Evolutionary conservation across 768 basidiomycete genomes (phyloP).

Genomic region (Lentinula edodes): DNA sequence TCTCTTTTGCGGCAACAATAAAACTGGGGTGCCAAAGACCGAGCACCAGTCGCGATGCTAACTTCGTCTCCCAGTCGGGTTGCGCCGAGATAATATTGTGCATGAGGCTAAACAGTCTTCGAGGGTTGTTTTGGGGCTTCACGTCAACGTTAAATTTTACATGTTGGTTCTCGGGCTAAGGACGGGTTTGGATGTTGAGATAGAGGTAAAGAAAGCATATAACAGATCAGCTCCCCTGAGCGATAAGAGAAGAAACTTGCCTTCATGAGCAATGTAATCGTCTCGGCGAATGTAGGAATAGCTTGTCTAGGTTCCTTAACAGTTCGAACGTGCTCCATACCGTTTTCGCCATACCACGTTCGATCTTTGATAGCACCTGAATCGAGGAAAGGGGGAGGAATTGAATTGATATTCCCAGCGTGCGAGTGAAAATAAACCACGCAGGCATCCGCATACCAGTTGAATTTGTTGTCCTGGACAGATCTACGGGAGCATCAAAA

Average conservation of each 20-base stretch:
- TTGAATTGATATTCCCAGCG: not conserved
- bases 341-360: conserved; percentile 64
- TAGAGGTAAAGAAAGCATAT: not conserved
- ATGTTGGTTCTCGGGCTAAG: conserved; percentile 67
- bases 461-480: conserved; percentile 80
- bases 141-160: conserved; percentile 87
- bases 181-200: not conserved
- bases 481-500: conserved; percentile 27
- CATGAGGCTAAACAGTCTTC: conserved; percentile 78
- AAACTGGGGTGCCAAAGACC: conserved; percentile 93
- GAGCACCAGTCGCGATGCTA: conserved; percentile 77
- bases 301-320: conserved; percentile 74
- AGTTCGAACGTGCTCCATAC: conserved; percentile 77
- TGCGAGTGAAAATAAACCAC: not conserved
- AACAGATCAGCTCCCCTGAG: conserved; percentile 8
- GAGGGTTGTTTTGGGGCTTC: conserved; percentile 89
- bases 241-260: conserved; percentile 30
- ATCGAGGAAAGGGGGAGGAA: conserved; percentile 19
- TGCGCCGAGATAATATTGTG: conserved; percentile 58
- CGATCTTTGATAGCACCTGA: conserved; percentile 65
- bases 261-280: conserved; percentile 71
- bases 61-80: conserved; percentile 62
- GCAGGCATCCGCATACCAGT: conserved; percentile 33
- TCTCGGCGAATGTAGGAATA: conserved; percentile 89
- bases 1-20: conserved; percentile 64